These are phyloP conservation scores for Keithomyces neogunnii DNA, from an alignment of 2,329 filamentous ascomycete species.

Conservation along the genomic window DNA sequence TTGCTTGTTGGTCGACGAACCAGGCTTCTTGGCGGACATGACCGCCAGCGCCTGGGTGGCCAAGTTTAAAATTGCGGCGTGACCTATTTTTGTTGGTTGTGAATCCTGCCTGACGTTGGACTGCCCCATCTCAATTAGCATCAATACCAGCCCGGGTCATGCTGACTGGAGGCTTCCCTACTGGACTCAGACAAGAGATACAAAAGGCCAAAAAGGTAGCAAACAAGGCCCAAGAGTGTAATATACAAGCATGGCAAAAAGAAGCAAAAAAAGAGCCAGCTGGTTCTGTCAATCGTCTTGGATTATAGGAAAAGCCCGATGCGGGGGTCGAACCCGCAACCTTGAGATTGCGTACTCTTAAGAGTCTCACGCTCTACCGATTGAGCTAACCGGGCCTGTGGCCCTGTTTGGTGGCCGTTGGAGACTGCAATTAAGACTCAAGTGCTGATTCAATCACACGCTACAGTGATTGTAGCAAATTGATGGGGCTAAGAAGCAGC, in stretches of 20 bases:
- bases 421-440: background rate
- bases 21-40: too few species aligned
- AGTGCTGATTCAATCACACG: background rate
- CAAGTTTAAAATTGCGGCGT: too few species aligned
- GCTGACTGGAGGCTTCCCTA: too few species aligned
- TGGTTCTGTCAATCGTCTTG: background rate
- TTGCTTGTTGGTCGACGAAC: background rate
- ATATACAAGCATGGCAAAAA: background rate
- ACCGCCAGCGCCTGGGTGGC: too few species aligned
- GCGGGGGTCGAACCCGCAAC: slow-evolving; percentile 45
- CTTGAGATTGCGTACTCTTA: slow-evolving; percentile 35
- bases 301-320: slow-evolving; percentile 19
- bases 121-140: too few species aligned
- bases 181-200: too few species aligned
- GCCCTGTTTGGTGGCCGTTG: background rate
- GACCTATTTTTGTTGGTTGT: too few species aligned
- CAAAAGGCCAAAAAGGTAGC: too few species aligned
- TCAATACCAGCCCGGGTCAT: too few species aligned
- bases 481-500: too few species aligned
- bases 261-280: background rate
- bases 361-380: slow-evolving; percentile 64
- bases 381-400: slow-evolving; percentile 29
- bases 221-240: background rate
- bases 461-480: background rate
- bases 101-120: too few species aligned